phyloP scores from a whole-genome alignment of 148 eudicot species.

The Nepenthes mirabilis region DNA sequence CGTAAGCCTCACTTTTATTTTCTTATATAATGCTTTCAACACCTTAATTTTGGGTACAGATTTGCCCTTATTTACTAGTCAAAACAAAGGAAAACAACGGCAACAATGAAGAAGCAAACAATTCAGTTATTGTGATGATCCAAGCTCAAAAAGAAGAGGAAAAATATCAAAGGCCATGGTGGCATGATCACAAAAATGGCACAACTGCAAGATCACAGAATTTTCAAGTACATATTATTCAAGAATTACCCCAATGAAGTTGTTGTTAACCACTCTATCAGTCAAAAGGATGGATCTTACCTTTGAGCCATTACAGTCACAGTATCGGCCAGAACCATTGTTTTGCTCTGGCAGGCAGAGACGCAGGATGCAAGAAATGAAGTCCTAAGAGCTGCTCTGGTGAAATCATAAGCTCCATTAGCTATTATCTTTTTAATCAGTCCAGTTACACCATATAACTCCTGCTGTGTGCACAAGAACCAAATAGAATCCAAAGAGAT shows the following conservation, averaged over 20 bases:
- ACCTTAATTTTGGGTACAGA: too few species aligned
- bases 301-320: conserved; percentile 90
- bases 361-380: conserved; percentile 97
- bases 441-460: conserved; percentile 54
- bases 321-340: conserved; percentile 90
- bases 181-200: too few species aligned
- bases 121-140: too few species aligned
- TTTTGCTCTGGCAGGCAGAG: conserved; percentile 93
- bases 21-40: too few species aligned
- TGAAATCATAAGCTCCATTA: conserved; percentile 88
- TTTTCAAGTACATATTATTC: neutral
- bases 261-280: neutral
- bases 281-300: conserved; percentile 15
- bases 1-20: too few species aligned
- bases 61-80: too few species aligned
- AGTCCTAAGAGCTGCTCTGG: conserved; percentile 93
- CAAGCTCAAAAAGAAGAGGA: too few species aligned
- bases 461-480: conserved; percentile 74
- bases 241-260: neutral
- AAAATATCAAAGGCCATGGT: too few species aligned
- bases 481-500: conserved; percentile 89
- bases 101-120: too few species aligned
- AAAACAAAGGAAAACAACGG: too few species aligned
- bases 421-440: conserved; percentile 58
- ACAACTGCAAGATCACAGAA: too few species aligned